Base-by-base conservation (phyloP, 805 yeast species). In the Sugiyamaella chiloensis region DNA sequence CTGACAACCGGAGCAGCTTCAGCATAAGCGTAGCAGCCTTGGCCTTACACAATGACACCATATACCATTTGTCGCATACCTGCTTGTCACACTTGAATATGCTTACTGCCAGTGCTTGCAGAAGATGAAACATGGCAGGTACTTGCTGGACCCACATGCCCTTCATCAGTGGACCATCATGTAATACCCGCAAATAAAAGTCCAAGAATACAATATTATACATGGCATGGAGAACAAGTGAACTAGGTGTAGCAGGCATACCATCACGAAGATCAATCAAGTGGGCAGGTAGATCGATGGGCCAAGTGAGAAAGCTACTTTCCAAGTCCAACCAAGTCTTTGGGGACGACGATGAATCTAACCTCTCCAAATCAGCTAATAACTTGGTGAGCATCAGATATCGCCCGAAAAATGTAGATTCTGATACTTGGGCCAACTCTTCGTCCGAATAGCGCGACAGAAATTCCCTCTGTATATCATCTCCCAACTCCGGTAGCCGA, bases 61-160 rank as follows among this genome's bases (percentile, higher is more conserved):
- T 31, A 24, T 42, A 39, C 52, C 52, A 49, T 20, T 41, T 46
- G 17, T 45, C 47, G 9, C 24, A 17, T 5, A 46, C 44, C 20
- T 42, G 41, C 8, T 36, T 24, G 17, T 35, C 46, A 27, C 49
- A 49, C 16, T 41, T 40, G 40, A 49, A 40, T 14, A 46, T 46
- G 11, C 50, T 45, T 12, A 16, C 29, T 7, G 52, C 52, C 43
- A 49, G 34, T 6, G 46, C 52, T 6, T 27, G 35, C 40, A 49
- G 32, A 26, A 49, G 24, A 36, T 49, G 48, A 14, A 44, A 29
- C n/a, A 49, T 42, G 5, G 52, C 44, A 3, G 52, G 52, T 12
- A 46, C 50, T 17, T 32, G 32, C 44, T 42, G 48, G 24, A 49
- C 29, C 21, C 40, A 46, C 19, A 49, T n/a, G 1, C 23, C 32